Evolutionary conservation across 2,329 filamentous ascomycete species (phyloP).

Genomic region (Cryoendolithus antarcticus): DNA sequence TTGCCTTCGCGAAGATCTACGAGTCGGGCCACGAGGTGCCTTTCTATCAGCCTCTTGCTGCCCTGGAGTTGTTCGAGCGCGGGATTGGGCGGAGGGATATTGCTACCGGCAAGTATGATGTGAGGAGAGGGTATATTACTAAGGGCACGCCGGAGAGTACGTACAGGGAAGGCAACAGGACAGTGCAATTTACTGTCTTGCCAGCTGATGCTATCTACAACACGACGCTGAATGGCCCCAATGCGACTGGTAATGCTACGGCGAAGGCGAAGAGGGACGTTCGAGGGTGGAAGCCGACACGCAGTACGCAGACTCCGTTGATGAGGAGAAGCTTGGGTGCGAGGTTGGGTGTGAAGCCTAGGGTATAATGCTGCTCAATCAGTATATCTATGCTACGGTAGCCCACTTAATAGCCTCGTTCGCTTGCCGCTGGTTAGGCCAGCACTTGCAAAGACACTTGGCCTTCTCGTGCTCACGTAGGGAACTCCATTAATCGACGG

Average conservation of each 20-base stretch:
- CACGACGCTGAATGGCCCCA: constrained; percentile 11
- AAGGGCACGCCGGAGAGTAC: constrained; percentile 15
- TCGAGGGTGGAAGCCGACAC: neutral
- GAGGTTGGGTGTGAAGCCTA: no score
- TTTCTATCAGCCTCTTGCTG: constrained; percentile 39
- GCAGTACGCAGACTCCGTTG: neutral
- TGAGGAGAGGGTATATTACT: constrained; percentile 11
- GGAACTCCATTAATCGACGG: no score
- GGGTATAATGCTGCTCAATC: no score
- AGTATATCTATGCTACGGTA: no score
- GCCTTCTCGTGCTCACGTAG: no score
- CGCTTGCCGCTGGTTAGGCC: no score
- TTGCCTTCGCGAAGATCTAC: constrained; percentile 39
- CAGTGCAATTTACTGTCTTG: constrained; percentile 34
- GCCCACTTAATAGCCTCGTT: no score
- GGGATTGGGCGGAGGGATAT: constrained; percentile 38
- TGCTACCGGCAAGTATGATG: constrained; percentile 31
- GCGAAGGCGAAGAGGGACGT: constrained; percentile 2
- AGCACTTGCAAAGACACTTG: no score
- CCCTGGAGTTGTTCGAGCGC: constrained; percentile 39
- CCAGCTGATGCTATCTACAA: constrained; percentile 35
- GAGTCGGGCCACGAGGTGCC: constrained; percentile 40
- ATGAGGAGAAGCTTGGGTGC: no score
- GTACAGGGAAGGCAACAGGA: constrained; percentile 31
- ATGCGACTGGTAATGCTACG: constrained; percentile 3